phyloP scores from a whole-genome alignment of 2,329 filamentous ascomycete species.

The Aspergillus sp. region DNA sequence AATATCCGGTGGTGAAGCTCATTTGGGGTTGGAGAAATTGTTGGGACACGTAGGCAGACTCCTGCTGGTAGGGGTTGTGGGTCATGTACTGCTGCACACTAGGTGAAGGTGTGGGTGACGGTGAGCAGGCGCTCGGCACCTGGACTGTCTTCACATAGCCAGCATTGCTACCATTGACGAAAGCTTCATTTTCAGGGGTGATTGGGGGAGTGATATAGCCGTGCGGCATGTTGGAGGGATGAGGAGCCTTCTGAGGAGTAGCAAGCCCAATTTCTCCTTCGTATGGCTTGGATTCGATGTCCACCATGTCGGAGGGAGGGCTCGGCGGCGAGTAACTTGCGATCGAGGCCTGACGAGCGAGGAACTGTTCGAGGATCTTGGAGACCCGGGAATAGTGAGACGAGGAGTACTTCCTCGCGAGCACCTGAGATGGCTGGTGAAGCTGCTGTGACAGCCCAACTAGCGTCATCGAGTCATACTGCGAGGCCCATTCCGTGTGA shows the following conservation, averaged over 20 bases:
- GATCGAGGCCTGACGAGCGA: conserved; percentile 62
- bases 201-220: conserved; percentile 51
- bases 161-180: conserved; percentile 35
- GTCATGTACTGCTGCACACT: conserved; percentile 38
- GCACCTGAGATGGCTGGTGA: conserved; percentile 65
- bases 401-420: conserved; percentile 68
- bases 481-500: conserved; percentile 70
- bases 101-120: conserved; percentile 38
- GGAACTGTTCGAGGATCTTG: conserved; percentile 64
- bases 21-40: conserved; percentile 36
- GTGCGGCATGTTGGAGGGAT: conserved; percentile 37
- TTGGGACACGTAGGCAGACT: conserved; percentile 34
- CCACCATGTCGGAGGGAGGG: conserved; percentile 37
- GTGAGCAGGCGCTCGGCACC: conserved; percentile 31
- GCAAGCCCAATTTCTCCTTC: conserved; percentile 42
- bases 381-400: conserved; percentile 65
- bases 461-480: conserved; percentile 53
- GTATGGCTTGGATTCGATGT: conserved; percentile 41
- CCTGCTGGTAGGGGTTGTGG: conserved; percentile 37
- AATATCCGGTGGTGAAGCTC: conserved; percentile 34
- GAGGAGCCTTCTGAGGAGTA: conserved; percentile 42
- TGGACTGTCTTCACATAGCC: conserved; percentile 31
- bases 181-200: conserved; percentile 46
- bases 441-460: conserved; percentile 65
- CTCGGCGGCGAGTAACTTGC: conserved; percentile 45